Evolutionary conservation across 2,329 filamentous ascomycete genomes (phyloP).

Genomic region (Lecanicillium sp.): DNA sequence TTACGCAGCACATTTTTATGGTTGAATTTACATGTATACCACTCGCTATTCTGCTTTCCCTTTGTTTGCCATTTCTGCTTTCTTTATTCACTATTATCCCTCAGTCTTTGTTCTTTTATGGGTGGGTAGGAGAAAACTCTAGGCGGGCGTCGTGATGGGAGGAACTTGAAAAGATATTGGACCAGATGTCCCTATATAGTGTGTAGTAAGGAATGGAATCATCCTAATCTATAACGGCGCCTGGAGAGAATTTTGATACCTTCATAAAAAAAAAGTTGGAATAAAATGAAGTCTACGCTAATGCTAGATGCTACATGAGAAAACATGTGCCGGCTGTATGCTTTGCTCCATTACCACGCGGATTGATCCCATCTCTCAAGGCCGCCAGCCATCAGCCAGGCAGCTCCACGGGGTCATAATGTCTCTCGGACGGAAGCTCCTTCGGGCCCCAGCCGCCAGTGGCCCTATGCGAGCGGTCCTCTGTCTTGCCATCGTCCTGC

Average conservation of each 20-base stretch:
- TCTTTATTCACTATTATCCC: too few species aligned
- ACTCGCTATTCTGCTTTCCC: conserved; percentile 12
- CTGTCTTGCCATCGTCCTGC: neutral
- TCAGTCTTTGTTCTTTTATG: conserved; percentile 12
- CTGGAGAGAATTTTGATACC: too few species aligned
- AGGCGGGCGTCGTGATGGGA: conserved; percentile 8
- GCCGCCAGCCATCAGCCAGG: too few species aligned
- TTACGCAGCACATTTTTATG: conserved; percentile 12
- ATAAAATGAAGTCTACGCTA: too few species aligned
- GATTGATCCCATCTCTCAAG: too few species aligned
- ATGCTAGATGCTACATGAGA: too few species aligned
- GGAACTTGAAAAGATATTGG: conserved; percentile 6
- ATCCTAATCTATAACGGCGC: too few species aligned
- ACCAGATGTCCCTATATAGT: conserved; percentile 8
- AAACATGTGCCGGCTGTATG: too few species aligned
- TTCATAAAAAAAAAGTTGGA: too few species aligned
- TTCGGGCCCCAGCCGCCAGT: conserved; percentile 5
- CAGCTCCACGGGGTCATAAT: neutral
- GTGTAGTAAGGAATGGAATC: conserved; percentile 5
- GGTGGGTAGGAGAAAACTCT: conserved; percentile 8
- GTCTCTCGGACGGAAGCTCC: neutral
- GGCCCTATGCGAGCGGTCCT: neutral
- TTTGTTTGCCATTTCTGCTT: conserved; percentile 10
- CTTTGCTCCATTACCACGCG: too few species aligned
- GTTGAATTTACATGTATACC: conserved; percentile 16